Evolutionary conservation across 2,329 filamentous ascomycete genomes (phyloP), one percentile per base, ranked within the genome.

Genomic region (Fusarium sp.): DNA sequence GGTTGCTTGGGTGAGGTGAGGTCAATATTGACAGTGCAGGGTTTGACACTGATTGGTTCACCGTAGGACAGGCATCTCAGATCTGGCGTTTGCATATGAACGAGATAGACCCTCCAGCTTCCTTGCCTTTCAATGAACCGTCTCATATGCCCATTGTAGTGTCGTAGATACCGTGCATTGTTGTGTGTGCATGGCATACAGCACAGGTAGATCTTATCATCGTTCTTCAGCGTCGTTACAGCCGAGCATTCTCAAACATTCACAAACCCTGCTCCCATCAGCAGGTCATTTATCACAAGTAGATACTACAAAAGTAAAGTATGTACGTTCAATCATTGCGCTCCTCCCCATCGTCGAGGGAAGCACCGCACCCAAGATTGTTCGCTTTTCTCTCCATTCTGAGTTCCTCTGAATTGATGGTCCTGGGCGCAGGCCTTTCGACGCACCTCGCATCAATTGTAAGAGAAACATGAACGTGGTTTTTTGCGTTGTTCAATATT

Each of bases 241-340:
- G 15, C 30, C 11, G 14, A 28, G 31, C 38, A 64, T 26, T 24
- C 39, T 24, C 5, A 35, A 8, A 55, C 22, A 67, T 38, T 65
- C 26, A 41, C 36, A 55, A 18, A 47, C 24, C 45, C 48, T 61
- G 50, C 36, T 13, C 24, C 20, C 6, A 50, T 54, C 47, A 54
- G 67, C 30, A 53, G 7, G 35, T 31, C 38, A 66, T 41, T 36
- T n/a, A 66, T 53, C 65, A 72, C 70, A 36, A 22, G 18, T 18
- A 50, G n/a, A 44, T 58, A 31, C n/a, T 72, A 59, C 59, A 54
- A 45, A 44, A 16, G 53, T 35, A 62, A 65, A 65, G 70, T 59
- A 86, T 88, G 86, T 88, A 83, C 86, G 86, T 77, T 87, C 86
- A 87, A 88, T 88, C 86, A 88, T 88, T 88, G 86, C 86, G 86